A percentile compares a stretch with the other conserved stretches of the same genome.
These are phyloP conservation scores for Zymoseptoria pseudotritici DNA, from an alignment of 2,329 filamentous ascomycete genomes.

Conservation along the genomic window DNA sequence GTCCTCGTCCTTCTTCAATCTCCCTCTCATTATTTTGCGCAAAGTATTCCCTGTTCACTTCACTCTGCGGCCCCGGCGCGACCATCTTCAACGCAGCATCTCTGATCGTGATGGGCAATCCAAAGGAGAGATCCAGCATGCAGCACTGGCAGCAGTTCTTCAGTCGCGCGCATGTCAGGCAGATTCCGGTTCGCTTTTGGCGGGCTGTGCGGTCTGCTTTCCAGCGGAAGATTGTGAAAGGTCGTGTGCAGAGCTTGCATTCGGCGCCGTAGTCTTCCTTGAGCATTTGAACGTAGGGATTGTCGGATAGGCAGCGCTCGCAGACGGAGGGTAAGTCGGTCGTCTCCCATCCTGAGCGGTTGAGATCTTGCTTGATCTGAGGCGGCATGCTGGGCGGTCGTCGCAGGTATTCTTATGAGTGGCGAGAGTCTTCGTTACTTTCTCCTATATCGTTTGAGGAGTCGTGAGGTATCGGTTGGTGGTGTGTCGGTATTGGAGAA, in stretches of 20 bases:
- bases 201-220: constrained; percentile 84
- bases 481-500: neutral
- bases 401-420: neutral
- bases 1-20: constrained; percentile 80
- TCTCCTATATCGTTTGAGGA: neutral
- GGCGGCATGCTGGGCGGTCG: constrained; percentile 56
- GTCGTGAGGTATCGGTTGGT: neutral
- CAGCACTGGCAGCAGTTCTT: constrained; percentile 99
- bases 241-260: constrained; percentile 74
- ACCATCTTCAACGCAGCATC: constrained; percentile 98
- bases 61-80: constrained; percentile 81
- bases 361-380: constrained; percentile 93
- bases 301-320: constrained; percentile 90
- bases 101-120: constrained; percentile 85
- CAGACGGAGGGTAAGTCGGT: constrained; percentile 83
- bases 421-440: neutral
- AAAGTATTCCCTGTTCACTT: constrained; percentile 94
- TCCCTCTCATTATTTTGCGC: constrained; percentile 95
- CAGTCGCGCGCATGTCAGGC: constrained; percentile 87
- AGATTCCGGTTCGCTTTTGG: constrained; percentile 91
- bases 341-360: constrained; percentile 92
- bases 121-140: constrained; percentile 96
- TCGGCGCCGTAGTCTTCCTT: constrained; percentile 85
- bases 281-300: constrained; percentile 97
- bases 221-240: constrained; percentile 94